Conservation (phyloP, 2,329 filamentous ascomycete genomes). For the Cladophialophora chaetospira region DNA sequence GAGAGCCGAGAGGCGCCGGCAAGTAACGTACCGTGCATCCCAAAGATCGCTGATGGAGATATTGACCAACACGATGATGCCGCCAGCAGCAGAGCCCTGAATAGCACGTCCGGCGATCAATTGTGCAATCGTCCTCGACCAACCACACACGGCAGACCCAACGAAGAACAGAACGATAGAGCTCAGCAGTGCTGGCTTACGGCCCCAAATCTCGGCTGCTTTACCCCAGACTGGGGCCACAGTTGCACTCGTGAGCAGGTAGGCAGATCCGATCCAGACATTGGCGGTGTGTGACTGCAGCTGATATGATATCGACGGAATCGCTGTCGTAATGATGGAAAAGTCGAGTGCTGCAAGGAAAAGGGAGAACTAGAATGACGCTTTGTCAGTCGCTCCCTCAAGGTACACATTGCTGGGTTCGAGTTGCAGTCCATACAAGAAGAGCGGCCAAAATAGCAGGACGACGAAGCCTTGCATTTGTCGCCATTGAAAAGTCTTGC, state of each 20-base stretch:
- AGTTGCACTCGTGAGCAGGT: constrained; percentile 47
- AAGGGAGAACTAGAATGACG: too few species aligned
- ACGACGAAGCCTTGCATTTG: too few species aligned
- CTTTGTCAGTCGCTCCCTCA: too few species aligned
- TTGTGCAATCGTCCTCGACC: constrained; percentile 51
- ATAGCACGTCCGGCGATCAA: constrained; percentile 56
- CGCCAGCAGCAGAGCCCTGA: constrained; percentile 57
- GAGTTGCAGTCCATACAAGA: too few species aligned
- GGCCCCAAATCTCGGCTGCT: constrained; percentile 67
- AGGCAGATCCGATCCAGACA: constrained; percentile 52
- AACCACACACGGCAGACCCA: constrained; percentile 53
- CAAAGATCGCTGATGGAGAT: constrained; percentile 60
- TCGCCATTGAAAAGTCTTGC: too few species aligned
- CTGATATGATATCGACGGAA: constrained; percentile 45
- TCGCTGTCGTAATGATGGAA: constrained; percentile 49
- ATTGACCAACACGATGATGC: constrained; percentile 53
- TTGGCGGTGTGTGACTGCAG: constrained; percentile 48
- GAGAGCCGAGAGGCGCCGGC: background rate
- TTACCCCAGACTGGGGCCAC: constrained; percentile 64
- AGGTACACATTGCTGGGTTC: too few species aligned
- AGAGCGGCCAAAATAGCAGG: too few species aligned
- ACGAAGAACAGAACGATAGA: constrained; percentile 53
- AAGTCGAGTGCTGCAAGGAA: constrained; percentile 64
- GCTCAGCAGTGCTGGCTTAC: constrained; percentile 61
- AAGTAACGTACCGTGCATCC: constrained; percentile 44